These are phyloP conservation scores for Pilatotrama ljubarskyi DNA, from an alignment of 768 basidiomycete genomes.

Conservation along the genomic window DNA sequence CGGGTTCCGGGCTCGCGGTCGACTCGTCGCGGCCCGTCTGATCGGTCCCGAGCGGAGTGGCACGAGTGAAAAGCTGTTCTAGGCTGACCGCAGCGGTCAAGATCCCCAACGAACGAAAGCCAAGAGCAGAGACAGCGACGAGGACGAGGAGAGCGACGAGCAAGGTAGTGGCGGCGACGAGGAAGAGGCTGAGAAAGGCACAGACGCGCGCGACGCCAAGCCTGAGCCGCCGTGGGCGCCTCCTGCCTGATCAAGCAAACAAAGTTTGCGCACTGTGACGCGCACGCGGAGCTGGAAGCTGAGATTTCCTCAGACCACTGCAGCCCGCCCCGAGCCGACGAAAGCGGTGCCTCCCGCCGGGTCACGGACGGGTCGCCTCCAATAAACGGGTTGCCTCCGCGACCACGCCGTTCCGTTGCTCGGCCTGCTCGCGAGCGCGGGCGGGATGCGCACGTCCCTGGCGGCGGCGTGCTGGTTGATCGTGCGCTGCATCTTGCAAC, in stretches of 20 bases:
- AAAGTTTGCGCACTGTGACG: background rate
- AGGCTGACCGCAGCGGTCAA: background rate
- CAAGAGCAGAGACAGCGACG: background rate
- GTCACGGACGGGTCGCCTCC: background rate
- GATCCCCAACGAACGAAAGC: background rate
- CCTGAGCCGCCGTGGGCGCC: background rate
- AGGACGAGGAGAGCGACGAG: background rate
- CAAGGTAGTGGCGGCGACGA: constrained; percentile 5
- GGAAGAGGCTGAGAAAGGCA: background rate
- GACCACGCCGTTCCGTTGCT: no score
- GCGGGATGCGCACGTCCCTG: no score
- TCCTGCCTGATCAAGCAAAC: background rate
- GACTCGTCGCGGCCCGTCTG: no score
- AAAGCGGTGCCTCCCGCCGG: constrained; percentile 14
- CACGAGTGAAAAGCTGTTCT: background rate
- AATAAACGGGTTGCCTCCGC: no score
- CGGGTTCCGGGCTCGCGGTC: background rate
- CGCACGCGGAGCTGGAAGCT: constrained; percentile 18
- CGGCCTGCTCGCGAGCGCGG: no score
- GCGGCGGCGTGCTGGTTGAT: no score
- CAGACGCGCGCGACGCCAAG: background rate
- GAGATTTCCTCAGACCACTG: constrained; percentile 8
- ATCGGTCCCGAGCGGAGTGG: no score
- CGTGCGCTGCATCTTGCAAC: background rate
- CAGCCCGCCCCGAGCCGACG: constrained; percentile 1